These are phyloP conservation scores for Rhizopogon hawkerae DNA, from an alignment of 1,284 basidiomycete species.

Conservation along the genomic window DNA sequence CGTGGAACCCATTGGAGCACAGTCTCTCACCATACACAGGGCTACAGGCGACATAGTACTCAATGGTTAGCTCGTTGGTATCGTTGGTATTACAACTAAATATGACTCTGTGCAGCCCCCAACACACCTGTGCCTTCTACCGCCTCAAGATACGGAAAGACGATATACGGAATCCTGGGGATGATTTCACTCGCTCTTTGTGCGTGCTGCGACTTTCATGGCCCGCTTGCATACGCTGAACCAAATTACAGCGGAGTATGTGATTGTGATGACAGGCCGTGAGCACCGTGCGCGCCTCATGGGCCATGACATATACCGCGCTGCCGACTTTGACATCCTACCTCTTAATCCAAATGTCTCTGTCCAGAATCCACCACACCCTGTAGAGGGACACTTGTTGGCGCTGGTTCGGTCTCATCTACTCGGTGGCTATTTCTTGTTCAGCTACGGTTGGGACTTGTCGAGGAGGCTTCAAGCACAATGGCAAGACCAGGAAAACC, in stretches of 20 bases:
- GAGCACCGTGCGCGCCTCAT: conserved; percentile 75
- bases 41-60: conserved; percentile 65
- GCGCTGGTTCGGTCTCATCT: conserved; percentile 84
- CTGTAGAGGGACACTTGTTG: conserved; percentile 83
- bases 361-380: conserved; percentile 61
- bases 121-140: conserved; percentile 44
- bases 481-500: conserved; percentile 45
- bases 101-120: conserved; percentile 35
- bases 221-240: neutral
- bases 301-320: conserved; percentile 81
- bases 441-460: conserved; percentile 88
- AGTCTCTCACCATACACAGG: conserved; percentile 62
- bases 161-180: conserved; percentile 80
- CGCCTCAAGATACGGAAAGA: conserved; percentile 50
- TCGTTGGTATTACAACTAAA: neutral
- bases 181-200: conserved; percentile 80
- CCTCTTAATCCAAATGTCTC: conserved; percentile 70
- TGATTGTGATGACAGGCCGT: conserved; percentile 83
- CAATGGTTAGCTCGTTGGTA: conserved; percentile 41
- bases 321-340: conserved; percentile 88
- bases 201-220: conserved; percentile 33
- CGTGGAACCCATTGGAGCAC: conserved; percentile 50
- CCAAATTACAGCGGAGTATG: conserved; percentile 70
- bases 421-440: conserved; percentile 73
- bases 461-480: conserved; percentile 87